Base-by-base conservation (phyloP, 192 early-diverging fungal genomes). In the Funneliformis geosporum region DNA sequence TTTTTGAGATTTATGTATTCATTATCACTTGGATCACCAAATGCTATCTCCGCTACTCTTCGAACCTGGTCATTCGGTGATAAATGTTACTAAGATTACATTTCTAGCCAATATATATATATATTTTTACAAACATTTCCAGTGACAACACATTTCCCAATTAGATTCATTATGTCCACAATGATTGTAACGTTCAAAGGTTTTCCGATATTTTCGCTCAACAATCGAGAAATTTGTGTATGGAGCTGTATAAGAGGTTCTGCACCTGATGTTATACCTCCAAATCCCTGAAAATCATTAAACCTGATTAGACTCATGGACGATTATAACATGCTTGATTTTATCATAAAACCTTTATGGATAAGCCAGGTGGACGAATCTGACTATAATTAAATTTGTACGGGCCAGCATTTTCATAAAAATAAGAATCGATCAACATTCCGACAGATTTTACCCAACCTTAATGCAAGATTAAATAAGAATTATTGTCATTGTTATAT, bases 1-100 rank as follows among this genome's bases (percentile, higher is more conserved):
- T 87, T 85, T 68, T 88, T 88, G 9, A 88, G 69, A 27, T 87
- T 82, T n/a, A 88, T 68, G 70, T 85, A 88, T 71, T 87, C 86
- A 23, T 70, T 59, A 64, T 82, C 81, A 18, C 66, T 18, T 23
- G 87, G 80, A 18, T 85, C 84, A 28, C 87, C 87, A 64, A 88
- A 88, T 5, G 87, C 84, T 47, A 88, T 88, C 77, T 88, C 87
- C 16, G 87, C 87, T 4, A 86, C 85, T 38, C 87, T 79, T 7
- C 87, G 87, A 21, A 83, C 73, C 68, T 73, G 11, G 10, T 33
- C 33, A 33, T 33, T 33, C 33, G 33, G n/a, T n/a, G n/a, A 33
- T 33, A 33, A 33, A 33, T 33, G 33, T 33, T 33, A 33, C 33
- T 33, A 33, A 33, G 1, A 33, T 33, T 33, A 39, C 0, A 71